Evolutionary conservation across 164 flowering plant genomes (phyloP).

Genomic region (Brasenia schreberi): DNA sequence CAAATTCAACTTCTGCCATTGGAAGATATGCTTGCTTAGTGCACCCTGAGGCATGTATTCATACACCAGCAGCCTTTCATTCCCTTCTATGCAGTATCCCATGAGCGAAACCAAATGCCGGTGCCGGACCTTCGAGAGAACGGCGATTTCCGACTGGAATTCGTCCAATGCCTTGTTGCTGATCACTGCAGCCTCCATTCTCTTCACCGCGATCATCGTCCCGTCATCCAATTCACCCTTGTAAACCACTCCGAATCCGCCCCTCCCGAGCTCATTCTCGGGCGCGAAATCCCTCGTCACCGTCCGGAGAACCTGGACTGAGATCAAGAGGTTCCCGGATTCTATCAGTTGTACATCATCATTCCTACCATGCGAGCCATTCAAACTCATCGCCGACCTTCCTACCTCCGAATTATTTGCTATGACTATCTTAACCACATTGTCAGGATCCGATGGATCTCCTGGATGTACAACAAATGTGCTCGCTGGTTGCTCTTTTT

Average conservation of each 20-base stretch:
- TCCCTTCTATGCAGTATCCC: conserved; percentile 58
- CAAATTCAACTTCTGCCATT: conserved; percentile 39
- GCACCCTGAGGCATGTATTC: conserved; percentile 77
- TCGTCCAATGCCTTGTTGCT: conserved; percentile 54
- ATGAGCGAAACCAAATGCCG: conserved; percentile 67
- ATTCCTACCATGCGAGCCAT: conserved; percentile 13
- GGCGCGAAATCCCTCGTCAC: conserved; percentile 53
- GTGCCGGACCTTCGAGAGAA: conserved; percentile 71
- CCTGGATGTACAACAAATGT: conserved; percentile 44
- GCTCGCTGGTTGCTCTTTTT: conserved; percentile 9
- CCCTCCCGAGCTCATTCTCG: conserved; percentile 69
- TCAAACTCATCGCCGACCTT: conserved; percentile 19
- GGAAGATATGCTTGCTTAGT: conserved; percentile 66
- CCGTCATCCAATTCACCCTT: conserved; percentile 70
- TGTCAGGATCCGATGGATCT: conserved; percentile 42
- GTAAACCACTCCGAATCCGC: conserved; percentile 74
- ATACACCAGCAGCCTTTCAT: conserved; percentile 64
- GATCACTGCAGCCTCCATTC: conserved; percentile 61
- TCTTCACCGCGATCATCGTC: conserved; percentile 64
- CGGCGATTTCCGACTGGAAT: conserved; percentile 68
- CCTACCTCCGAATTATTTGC: conserved; percentile 23
- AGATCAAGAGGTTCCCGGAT: conserved; percentile 42
- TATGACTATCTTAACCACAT: conserved; percentile 41
- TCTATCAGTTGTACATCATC: conserved; percentile 29
- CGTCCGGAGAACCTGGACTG: conserved; percentile 56